These are phyloP conservation scores for Geotrichum macrosporum DNA, from an alignment of 1,139 yeast species.

Conservation along the genomic window DNA sequence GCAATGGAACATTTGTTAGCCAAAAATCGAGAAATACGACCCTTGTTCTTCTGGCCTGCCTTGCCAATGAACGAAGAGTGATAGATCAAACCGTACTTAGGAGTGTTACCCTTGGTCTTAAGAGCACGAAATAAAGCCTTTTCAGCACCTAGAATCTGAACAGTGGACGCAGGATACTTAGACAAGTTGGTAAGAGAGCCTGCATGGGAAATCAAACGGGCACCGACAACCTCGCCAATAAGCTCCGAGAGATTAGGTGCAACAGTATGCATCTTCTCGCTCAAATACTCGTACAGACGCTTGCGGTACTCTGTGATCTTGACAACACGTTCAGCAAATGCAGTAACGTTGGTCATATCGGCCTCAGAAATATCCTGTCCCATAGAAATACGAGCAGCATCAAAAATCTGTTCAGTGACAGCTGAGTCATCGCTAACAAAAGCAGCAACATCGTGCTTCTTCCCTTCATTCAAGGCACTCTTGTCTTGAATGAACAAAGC, in stretches of 20 bases:
- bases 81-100: slow-evolving; percentile 95
- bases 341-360: slow-evolving; percentile 79
- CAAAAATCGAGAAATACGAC: slow-evolving; percentile 95
- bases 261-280: slow-evolving; percentile 94
- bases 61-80: slow-evolving; percentile 96
- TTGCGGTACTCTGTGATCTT: slow-evolving; percentile 94
- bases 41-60: slow-evolving; percentile 96
- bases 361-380: slow-evolving; percentile 93
- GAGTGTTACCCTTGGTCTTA: slow-evolving; percentile 97
- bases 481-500: slow-evolving; percentile 84
- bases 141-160: slow-evolving; percentile 98
- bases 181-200: slow-evolving; percentile 93
- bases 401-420: slow-evolving; percentile 82
- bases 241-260: slow-evolving; percentile 95
- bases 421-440: slow-evolving; percentile 90
- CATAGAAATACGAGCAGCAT: slow-evolving; percentile 98
- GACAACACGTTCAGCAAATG: slow-evolving; percentile 91
- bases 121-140: slow-evolving; percentile 98
- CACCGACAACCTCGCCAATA: slow-evolving; percentile 98
- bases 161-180: slow-evolving; percentile 97
- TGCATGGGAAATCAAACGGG: slow-evolving; percentile 94
- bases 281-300: slow-evolving; percentile 80
- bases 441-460: slow-evolving; percentile 84
- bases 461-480: slow-evolving; percentile 76
- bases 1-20: slow-evolving; percentile 99